These are phyloP conservation scores for Panellus pusillus DNA, from an alignment of 768 basidiomycete species.

Conservation along the genomic window DNA sequence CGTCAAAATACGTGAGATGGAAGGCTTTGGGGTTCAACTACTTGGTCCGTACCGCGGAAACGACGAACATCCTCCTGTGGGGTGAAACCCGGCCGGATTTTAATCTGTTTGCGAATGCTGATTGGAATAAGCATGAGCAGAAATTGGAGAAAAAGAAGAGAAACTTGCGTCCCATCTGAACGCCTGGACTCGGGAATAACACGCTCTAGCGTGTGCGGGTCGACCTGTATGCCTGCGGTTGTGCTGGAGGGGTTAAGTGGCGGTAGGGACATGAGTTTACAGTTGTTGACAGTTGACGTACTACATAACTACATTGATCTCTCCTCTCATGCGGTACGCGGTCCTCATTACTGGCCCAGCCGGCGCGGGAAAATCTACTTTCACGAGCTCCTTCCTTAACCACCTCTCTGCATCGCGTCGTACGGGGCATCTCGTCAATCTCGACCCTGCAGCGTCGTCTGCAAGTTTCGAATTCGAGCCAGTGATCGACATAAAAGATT, in stretches of 20 bases:
- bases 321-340: conserved; percentile 73
- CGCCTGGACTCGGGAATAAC: conserved; percentile 85
- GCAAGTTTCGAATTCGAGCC: conserved; percentile 92
- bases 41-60: conserved; percentile 55
- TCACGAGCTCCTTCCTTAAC: conserved; percentile 83
- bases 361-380: conserved; percentile 96
- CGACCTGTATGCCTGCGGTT: conserved; percentile 76
- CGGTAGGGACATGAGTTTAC: conserved; percentile 47
- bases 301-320: background rate
- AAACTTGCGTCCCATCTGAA: conserved; percentile 80
- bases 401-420: conserved; percentile 84
- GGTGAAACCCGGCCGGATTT: conserved; percentile 90
- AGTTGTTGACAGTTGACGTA: background rate
- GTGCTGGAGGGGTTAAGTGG: conserved; percentile 72
- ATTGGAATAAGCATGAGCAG: conserved; percentile 18
- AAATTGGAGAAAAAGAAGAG: conserved; percentile 13
- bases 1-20: conserved; percentile 6
- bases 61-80: conserved; percentile 92
- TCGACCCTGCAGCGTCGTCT: conserved; percentile 90
- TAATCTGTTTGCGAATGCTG: conserved; percentile 85
- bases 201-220: conserved; percentile 83
- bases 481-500: conserved; percentile 88
- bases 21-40: background rate
- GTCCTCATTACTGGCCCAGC: conserved; percentile 94
- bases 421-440: conserved; percentile 90